These are phyloP conservation scores for Podaxis mareebaensis DNA, from an alignment of 768 basidiomycete genomes.

Conservation along the genomic window DNA sequence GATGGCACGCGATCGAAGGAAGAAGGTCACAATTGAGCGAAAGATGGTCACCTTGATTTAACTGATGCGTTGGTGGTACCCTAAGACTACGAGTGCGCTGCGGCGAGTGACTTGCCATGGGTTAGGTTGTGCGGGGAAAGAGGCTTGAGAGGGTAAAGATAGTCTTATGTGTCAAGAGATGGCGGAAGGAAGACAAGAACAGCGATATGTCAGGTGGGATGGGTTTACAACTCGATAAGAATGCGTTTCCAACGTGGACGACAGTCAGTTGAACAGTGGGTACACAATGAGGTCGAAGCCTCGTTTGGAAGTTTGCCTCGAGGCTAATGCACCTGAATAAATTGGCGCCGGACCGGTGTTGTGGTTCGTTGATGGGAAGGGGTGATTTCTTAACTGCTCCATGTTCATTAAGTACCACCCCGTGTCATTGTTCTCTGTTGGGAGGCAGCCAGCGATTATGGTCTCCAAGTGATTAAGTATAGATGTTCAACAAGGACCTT, in stretches of 20 bases:
- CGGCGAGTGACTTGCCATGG: conserved; percentile 61
- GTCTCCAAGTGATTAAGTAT: not conserved
- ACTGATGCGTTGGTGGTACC: conserved; percentile 39
- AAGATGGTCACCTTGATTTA: conserved; percentile 47
- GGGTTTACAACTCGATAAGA: conserved; percentile 13
- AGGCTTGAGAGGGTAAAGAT: not conserved
- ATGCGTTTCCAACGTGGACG: conserved; percentile 17
- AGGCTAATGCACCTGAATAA: conserved; percentile 26
- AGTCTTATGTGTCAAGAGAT: not conserved
- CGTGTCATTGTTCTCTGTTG: conserved; percentile 11
- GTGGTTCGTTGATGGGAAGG: conserved; percentile 9
- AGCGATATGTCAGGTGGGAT: conserved; percentile 1
- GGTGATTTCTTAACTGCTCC: not conserved
- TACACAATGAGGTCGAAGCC: conserved; percentile 16
- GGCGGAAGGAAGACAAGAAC: conserved; percentile 2
- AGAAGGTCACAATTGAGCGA: conserved; percentile 15
- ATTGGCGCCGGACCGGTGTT: conserved; percentile 17
- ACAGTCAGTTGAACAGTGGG: conserved; percentile 10
- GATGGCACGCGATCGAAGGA: conserved; percentile 20
- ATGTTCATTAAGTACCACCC: not conserved
- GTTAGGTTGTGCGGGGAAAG: conserved; percentile 11
- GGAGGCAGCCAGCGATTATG: not conserved
- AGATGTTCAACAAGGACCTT: not conserved
- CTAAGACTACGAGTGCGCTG: conserved; percentile 54
- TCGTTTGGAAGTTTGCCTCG: conserved; percentile 29